Conservation (phyloP, 352 stramenopile genomes). For the Pythium sukuiense region DNA sequence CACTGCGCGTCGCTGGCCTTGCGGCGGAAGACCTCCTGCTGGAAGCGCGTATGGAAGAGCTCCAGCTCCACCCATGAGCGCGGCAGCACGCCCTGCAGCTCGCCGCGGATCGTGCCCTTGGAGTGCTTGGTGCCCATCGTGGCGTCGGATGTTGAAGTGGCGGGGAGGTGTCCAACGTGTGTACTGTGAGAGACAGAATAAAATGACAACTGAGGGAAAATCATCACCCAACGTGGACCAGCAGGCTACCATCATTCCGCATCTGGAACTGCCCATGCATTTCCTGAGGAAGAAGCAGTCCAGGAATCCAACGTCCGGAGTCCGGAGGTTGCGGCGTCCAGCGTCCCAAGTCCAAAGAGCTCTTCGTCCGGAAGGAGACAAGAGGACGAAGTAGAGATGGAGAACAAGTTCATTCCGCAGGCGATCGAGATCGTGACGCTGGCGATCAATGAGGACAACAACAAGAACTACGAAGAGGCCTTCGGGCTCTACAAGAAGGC, state of each 20-base stretch:
- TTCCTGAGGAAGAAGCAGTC: conserved; percentile 9
- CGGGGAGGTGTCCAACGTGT: conserved; percentile 8
- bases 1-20: conserved; percentile 28
- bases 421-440: conserved; percentile 88
- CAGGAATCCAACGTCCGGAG: not conserved
- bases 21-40: conserved; percentile 52
- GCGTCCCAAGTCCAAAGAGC: not conserved
- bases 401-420: conserved; percentile 92
- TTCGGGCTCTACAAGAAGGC: conserved; percentile 88
- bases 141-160: conserved; percentile 26
- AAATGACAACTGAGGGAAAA: conserved; percentile 5
- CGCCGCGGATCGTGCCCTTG: conserved; percentile 37
- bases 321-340: not conserved
- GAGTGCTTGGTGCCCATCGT: conserved; percentile 62
- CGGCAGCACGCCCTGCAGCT: conserved; percentile 47
- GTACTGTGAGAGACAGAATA: conserved; percentile 28
- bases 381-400: conserved; percentile 40
- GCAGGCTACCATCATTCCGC: conserved; percentile 6
- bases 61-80: conserved; percentile 54
- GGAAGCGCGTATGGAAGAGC: conserved; percentile 55
- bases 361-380: not conserved
- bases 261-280: conserved; percentile 3
- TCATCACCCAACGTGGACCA: conserved; percentile 16
- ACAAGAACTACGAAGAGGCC: conserved; percentile 88
- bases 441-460: conserved; percentile 88